phyloP scores from a whole-genome alignment of 352 stramenopile genomes.

The Blastocystis sp. region DNA sequence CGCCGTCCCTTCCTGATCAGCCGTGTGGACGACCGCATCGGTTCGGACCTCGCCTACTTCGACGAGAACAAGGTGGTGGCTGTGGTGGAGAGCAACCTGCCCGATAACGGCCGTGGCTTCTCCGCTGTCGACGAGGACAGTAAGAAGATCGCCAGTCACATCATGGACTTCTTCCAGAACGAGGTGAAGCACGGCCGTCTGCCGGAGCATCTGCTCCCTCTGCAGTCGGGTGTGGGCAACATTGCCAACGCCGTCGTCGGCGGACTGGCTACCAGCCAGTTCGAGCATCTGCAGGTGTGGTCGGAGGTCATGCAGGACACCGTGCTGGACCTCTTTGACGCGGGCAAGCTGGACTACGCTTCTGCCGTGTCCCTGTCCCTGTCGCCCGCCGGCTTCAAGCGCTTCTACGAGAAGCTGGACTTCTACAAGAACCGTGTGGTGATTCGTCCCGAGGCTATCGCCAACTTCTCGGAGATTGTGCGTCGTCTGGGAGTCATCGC shows the following conservation, averaged over 20 bases:
- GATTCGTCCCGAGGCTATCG: slow-evolving; percentile 51
- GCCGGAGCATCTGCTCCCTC: slow-evolving; percentile 34
- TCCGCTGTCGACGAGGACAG: slow-evolving; percentile 43
- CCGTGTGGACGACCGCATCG: slow-evolving; percentile 51
- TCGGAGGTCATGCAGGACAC: slow-evolving; percentile 55
- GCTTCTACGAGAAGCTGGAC: slow-evolving; percentile 54
- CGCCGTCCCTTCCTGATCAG: slow-evolving; percentile 43
- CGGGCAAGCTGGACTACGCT: slow-evolving; percentile 49
- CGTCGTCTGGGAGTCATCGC: slow-evolving; percentile 55
- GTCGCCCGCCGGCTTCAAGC: slow-evolving; percentile 39
- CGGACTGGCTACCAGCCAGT: slow-evolving; percentile 26
- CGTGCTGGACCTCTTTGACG: slow-evolving; percentile 51
- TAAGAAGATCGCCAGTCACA: slow-evolving; percentile 53
- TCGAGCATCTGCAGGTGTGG: slow-evolving; percentile 53
- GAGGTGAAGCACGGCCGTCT: slow-evolving; percentile 53
- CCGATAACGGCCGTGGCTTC: slow-evolving; percentile 55
- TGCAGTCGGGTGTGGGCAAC: slow-evolving; percentile 53
- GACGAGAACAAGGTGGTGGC: slow-evolving; percentile 54
- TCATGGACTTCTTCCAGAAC: slow-evolving; percentile 57
- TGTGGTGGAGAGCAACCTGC: slow-evolving; percentile 47
- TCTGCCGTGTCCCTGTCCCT: slow-evolving; percentile 49
- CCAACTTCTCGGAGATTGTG: slow-evolving; percentile 50
- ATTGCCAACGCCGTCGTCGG: slow-evolving; percentile 54
- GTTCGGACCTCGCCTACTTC: slow-evolving; percentile 34
- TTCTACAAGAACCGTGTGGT: slow-evolving; percentile 51